Percentiles rank a stretch among this genome's conserved stretches.
Evolutionary conservation across 495 filamentous ascomycete genomes (phyloP).

Genomic region (Penicillium roqueforti): DNA sequence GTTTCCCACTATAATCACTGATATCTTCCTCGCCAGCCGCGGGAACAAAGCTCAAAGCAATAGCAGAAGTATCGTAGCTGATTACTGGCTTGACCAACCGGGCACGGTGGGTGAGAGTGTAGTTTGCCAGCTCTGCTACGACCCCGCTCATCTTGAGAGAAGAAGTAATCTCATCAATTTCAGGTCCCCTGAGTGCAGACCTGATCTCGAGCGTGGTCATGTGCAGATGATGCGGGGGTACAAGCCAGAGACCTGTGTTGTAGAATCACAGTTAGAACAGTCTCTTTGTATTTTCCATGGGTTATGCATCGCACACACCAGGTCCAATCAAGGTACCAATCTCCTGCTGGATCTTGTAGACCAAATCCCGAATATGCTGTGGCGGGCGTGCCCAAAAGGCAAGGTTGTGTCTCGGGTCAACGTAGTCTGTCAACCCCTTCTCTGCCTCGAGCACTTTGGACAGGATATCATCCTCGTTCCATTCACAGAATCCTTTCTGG

Average conservation of each 20-base stretch:
- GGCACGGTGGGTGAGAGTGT: slow-evolving; percentile 57
- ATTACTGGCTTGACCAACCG: slow-evolving; percentile 77
- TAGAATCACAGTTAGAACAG: neutral
- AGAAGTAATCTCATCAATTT: slow-evolving; percentile 57
- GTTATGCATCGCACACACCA: slow-evolving; percentile 48
- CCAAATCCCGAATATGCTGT: slow-evolving; percentile 58
- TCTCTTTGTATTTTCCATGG: neutral
- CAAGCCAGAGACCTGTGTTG: slow-evolving; percentile 73
- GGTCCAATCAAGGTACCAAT: slow-evolving; percentile 56
- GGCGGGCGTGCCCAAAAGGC: slow-evolving; percentile 87
- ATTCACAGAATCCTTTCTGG: slow-evolving; percentile 59
- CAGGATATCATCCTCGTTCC: slow-evolving; percentile 73
- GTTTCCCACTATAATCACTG: slow-evolving; percentile 17
- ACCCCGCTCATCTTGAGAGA: slow-evolving; percentile 45
- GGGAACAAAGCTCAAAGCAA: slow-evolving; percentile 83
- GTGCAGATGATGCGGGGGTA: slow-evolving; percentile 72
- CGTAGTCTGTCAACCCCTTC: slow-evolving; percentile 46
- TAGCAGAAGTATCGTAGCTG: slow-evolving; percentile 76
- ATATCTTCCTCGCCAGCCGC: slow-evolving; percentile 51
- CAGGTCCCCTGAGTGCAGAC: slow-evolving; percentile 58
- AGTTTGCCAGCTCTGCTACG: slow-evolving; percentile 54
- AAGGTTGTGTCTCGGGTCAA: slow-evolving; percentile 74
- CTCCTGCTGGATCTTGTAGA: slow-evolving; percentile 61
- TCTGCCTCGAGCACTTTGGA: slow-evolving; percentile 47
- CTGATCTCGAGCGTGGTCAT: slow-evolving; percentile 81